Conservation (phyloP, 2,329 filamentous ascomycete species). For the Kalmusia sp. region DNA sequence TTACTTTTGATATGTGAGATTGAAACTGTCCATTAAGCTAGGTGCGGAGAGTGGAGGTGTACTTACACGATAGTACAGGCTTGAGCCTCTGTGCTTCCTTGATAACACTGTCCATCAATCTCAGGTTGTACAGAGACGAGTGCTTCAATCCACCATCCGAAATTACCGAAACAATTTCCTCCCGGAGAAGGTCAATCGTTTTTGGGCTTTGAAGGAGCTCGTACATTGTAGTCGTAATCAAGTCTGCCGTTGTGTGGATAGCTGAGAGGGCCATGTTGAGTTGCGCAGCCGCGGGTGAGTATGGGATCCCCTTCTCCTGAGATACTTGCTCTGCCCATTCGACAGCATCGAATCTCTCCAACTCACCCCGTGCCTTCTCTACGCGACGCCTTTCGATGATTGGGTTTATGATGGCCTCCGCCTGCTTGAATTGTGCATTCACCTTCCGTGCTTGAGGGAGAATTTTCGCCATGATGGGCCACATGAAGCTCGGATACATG, state of each 20-base stretch:
- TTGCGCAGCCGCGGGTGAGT: constrained; percentile 45
- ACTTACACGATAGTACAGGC: constrained; percentile 21
- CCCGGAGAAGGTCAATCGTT: constrained; percentile 58
- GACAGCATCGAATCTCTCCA: constrained; percentile 40
- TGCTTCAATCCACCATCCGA: constrained; percentile 43
- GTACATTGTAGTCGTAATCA: constrained; percentile 58
- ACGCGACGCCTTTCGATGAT: no score
- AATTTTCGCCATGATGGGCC: no score
- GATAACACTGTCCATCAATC: constrained; percentile 52
- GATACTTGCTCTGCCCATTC: constrained; percentile 53
- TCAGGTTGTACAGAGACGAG: constrained; percentile 47
- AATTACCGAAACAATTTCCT: constrained; percentile 57
- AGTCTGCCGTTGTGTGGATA: constrained; percentile 53
- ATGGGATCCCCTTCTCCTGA: constrained; percentile 23
- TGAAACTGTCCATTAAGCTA: background rate
- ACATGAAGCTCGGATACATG: no score
- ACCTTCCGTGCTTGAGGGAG: no score
- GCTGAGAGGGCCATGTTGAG: constrained; percentile 48
- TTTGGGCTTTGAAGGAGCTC: constrained; percentile 61
- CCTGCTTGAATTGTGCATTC: no score
- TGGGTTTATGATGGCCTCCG: no score
- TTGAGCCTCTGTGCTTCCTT: constrained; percentile 47
- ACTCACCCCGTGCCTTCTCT: no score
- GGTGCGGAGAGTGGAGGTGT: no score
- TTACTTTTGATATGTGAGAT: constrained; percentile 13